Evolutionary conservation across 345 rosid species (phyloP), one percentile per base, ranked within the genome.

Genomic region (Arabis alpina): DNA sequence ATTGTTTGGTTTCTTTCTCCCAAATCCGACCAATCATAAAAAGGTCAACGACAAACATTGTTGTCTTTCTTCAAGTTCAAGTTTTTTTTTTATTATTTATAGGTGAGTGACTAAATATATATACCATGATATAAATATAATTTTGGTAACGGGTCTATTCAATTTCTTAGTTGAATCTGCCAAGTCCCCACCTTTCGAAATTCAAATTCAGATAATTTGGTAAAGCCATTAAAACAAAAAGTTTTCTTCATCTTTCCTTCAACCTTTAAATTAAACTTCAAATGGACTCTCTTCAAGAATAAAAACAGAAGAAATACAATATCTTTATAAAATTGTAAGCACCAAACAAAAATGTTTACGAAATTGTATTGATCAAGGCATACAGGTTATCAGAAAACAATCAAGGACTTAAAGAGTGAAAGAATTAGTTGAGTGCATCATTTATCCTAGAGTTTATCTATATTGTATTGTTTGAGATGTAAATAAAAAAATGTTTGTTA

Each of bases 61-160:
- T 48, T 39, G 59, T 56, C 54, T 68, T 54, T 28, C 70, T 50
- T 68, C 25, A 13, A 11, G 9, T 54, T 62, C 24, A 61, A 54
- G 47, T 61, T 28, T 54, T 48, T 10, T 13, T 37, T 53, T 6
- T 19, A n/a, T 19, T 19, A 19, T 19, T 19, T 27, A 25, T 28
- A 32, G 32, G 25, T 49, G 64, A 56, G 23, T 57, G 10, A 8
- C 34, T 3, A 66, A 11, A 34, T 44, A 67, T 44, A 53, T 27
- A 67, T 10, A 14, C 39, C 15, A 37, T 72, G 50, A 30, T 44
- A 45, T 54, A 36, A 34, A 8, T 72, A 49, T 42, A 14, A 30
- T 47, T 34, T 52, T 62, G 79, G 74, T 70, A 50, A 63, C 54
- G 53, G 70, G 73, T 74, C 78, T 67, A 74, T 67, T 74, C 27